Evolutionary conservation across 495 filamentous ascomycete genomes (phyloP), one percentile per base, ranked within the genome.

Genomic region (Penicillium bovifimosum): DNA sequence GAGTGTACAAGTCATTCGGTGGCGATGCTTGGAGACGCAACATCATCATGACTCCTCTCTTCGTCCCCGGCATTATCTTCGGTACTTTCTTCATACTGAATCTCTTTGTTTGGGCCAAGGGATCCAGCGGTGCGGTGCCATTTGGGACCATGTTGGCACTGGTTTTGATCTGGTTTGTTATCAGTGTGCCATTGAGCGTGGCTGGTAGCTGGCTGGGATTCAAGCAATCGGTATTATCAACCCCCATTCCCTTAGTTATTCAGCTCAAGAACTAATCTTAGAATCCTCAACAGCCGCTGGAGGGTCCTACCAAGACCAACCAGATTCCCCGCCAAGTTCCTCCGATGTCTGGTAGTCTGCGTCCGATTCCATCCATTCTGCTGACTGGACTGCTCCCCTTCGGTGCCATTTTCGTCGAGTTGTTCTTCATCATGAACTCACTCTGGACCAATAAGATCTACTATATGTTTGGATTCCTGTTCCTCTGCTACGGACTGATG

Each of bases 391-490:
- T 96, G 44, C 77, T 96, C 11, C 95, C 95, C 9, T 98, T 98
- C 59, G 89, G 86, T 40, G 91, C 93, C 40, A 96, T 98, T 70
- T 96, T 95, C 55, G 90, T 97, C 35, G 95, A 98, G 70, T 83
- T 98, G 11, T 96, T 93, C 79, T 96, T 96, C 70, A 96, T 98
- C 73, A 93, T 96, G 88, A 91, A 84, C 71, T 91, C 86, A 9
- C 89, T 98, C 63, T 98, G 93, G 93, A 91, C 90, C 69, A 88
- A 83, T 76, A 92, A 92, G 75, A 89, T 98, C 50, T 98, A 98
- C 76, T 98, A 98, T 76, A 98, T 98, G 93, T 98, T 98, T 59
- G 93, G 93, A 27, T 98, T 98, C 78, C 78, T 98, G 34, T 98
- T 98, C 77, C 74, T 98, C 46, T 96, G 90, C 79, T 98, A 95